These are phyloP conservation scores for Sapria himalayana DNA, from an alignment of 345 rosid genomes.

Conservation along the genomic window DNA sequence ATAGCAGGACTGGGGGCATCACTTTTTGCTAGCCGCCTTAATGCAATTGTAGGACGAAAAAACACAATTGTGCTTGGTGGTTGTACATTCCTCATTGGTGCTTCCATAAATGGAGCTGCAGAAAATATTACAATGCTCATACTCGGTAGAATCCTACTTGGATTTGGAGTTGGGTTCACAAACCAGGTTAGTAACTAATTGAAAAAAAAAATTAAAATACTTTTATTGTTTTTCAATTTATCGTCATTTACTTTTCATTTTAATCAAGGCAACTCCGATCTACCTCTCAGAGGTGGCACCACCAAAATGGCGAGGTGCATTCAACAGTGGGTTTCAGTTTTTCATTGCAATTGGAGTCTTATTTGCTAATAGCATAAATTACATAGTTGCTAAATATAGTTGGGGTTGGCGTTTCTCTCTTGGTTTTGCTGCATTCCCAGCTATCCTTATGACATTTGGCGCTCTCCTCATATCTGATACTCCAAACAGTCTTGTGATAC, in stretches of 20 bases:
- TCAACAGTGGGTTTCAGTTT: conserved; percentile 60
- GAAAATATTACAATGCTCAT: conserved; percentile 50
- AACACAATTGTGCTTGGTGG: conserved; percentile 57
- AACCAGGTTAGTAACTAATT: conserved; percentile 27
- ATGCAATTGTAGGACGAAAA: conserved; percentile 29
- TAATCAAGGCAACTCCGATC: conserved; percentile 51
- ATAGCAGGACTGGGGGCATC: conserved; percentile 53
- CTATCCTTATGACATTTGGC: conserved; percentile 46
- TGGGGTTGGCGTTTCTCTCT: conserved; percentile 81
- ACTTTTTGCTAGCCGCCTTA: conserved; percentile 52
- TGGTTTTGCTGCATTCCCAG: conserved; percentile 52
- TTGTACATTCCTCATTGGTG: conserved; percentile 48
- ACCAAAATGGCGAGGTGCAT: conserved; percentile 75
- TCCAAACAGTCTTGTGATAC: conserved; percentile 47
- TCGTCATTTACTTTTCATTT: background rate
- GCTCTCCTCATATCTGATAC: conserved; percentile 55
- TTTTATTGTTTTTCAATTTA: background rate
- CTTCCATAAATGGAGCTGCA: conserved; percentile 55
- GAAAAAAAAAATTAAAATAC: background rate
- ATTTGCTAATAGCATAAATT: conserved; percentile 42
- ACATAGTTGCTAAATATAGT: conserved; percentile 22
- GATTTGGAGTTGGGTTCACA: conserved; percentile 84
- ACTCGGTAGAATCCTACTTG: conserved; percentile 62
- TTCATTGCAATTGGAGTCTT: conserved; percentile 59
- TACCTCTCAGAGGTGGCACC: conserved; percentile 78